These are phyloP conservation scores for Lithospermum erythrorhizon DNA, from an alignment of 257 asterid genomes.

Conservation along the genomic window DNA sequence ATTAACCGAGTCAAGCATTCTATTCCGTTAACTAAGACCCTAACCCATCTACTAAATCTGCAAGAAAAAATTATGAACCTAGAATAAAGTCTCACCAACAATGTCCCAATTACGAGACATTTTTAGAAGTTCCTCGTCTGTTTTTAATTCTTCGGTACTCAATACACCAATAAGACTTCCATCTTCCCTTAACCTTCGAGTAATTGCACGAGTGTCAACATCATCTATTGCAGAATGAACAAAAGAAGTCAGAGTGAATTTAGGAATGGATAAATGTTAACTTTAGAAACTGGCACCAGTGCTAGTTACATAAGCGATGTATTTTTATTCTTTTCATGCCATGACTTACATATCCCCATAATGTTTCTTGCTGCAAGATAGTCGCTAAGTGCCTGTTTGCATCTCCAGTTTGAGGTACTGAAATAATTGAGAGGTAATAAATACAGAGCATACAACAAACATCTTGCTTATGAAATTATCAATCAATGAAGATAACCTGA, in stretches of 20 bases:
- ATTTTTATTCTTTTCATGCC: not conserved
- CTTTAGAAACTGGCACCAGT: not conserved
- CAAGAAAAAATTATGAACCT: not conserved
- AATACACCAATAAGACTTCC: constrained; percentile 95
- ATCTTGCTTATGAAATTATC: not conserved
- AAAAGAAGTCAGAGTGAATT: constrained; percentile 14
- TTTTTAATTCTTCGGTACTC: constrained; percentile 68
- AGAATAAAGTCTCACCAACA: constrained; percentile 44
- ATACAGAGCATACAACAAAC: not conserved
- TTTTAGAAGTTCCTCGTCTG: constrained; percentile 69
- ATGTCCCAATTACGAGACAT: constrained; percentile 76
- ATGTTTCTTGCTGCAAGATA: constrained; percentile 81
- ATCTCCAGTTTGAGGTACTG: constrained; percentile 93
- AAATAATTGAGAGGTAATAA: constrained; percentile 11
- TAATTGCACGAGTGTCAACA: constrained; percentile 95
- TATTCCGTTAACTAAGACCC: not conserved
- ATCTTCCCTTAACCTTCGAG: constrained; percentile 70
- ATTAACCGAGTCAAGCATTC: constrained; percentile 4
- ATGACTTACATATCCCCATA: constrained; percentile 84
- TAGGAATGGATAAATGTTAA: not conserved
- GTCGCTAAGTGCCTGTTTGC: constrained; percentile 63
- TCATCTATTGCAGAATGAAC: constrained; percentile 47
- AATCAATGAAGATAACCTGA: constrained; percentile 37
- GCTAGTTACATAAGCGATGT: not conserved
- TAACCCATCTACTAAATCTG: not conserved